Percentiles rank a stretch among this genome's conserved stretches.
Conservation (phyloP, 2,329 filamentous ascomycete genomes). For the Trichoderma semiorbis region DNA sequence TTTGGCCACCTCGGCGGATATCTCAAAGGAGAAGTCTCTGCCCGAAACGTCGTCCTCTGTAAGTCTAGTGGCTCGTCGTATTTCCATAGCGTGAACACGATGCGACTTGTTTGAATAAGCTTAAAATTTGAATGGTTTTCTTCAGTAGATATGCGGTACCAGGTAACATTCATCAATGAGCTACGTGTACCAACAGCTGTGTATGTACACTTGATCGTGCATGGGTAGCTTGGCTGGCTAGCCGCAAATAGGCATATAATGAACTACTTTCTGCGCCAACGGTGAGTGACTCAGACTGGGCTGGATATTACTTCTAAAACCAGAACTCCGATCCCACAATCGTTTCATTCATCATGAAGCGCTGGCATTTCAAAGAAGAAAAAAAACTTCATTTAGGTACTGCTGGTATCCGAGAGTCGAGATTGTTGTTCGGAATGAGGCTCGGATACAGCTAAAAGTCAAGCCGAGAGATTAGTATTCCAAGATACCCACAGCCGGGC, state of each 20-base stretch:
- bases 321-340: neutral
- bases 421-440: neutral
- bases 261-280: neutral
- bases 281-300: neutral
- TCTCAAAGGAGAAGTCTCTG: conserved; percentile 21
- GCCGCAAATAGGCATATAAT: conserved; percentile 4
- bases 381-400: too few relatives aligned
- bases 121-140: neutral
- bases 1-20: conserved; percentile 16
- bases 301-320: neutral
- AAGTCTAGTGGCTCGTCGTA: conserved; percentile 7
- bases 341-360: neutral
- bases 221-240: neutral
- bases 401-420: neutral
- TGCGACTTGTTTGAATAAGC: neutral
- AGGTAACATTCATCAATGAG: neutral
- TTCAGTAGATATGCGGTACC: neutral
- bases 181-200: neutral
- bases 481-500: neutral
- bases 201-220: neutral
- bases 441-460: neutral
- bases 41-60: conserved; percentile 15
- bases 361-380: too few relatives aligned
- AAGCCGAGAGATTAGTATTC: neutral
- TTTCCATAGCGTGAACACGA: neutral